phyloP scores from a whole-genome alignment of 1,139 yeast genomes.

The Blastobotrys apis region DNA sequence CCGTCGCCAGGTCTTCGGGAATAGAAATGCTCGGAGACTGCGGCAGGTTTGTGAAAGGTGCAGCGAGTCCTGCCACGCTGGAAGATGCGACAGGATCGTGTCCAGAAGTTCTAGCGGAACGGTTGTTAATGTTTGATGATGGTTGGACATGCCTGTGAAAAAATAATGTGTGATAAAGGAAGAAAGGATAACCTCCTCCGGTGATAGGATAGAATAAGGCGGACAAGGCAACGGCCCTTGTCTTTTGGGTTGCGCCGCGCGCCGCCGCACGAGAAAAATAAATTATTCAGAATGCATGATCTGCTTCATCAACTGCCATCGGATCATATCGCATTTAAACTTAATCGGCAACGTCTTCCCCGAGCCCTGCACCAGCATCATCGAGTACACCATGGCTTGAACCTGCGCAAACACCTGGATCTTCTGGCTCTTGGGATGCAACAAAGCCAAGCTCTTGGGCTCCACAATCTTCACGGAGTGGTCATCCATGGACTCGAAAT shows the following conservation, averaged over 20 bases:
- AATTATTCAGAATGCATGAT: too few relatives aligned
- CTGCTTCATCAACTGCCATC: too few relatives aligned
- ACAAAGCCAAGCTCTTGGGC: too few relatives aligned
- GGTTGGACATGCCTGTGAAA: too few relatives aligned
- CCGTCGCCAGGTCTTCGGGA: background rate
- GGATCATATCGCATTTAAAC: background rate
- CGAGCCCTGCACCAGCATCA: conserved; percentile 9
- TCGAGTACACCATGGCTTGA: conserved; percentile 16
- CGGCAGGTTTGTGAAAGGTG: background rate
- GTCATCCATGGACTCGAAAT: conserved; percentile 1
- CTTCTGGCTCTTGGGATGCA: background rate
- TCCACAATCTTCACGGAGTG: too few relatives aligned
- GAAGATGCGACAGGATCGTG: background rate
- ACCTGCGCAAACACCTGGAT: conserved; percentile 13
- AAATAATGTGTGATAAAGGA: too few relatives aligned
- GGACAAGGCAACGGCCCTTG: too few relatives aligned
- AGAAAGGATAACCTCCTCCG: too few relatives aligned
- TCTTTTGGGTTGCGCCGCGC: too few relatives aligned
- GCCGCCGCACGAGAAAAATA: too few relatives aligned
- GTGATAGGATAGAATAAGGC: too few relatives aligned
- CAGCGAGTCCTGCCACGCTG: background rate
- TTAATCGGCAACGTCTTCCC: conserved; percentile 3
- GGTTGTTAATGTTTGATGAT: background rate
- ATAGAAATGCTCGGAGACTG: background rate
- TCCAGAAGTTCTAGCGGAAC: background rate